Evolutionary conservation across 495 filamentous ascomycete genomes (phyloP), one percentile per base, ranked within the genome.

Genomic region (Podospora australis): DNA sequence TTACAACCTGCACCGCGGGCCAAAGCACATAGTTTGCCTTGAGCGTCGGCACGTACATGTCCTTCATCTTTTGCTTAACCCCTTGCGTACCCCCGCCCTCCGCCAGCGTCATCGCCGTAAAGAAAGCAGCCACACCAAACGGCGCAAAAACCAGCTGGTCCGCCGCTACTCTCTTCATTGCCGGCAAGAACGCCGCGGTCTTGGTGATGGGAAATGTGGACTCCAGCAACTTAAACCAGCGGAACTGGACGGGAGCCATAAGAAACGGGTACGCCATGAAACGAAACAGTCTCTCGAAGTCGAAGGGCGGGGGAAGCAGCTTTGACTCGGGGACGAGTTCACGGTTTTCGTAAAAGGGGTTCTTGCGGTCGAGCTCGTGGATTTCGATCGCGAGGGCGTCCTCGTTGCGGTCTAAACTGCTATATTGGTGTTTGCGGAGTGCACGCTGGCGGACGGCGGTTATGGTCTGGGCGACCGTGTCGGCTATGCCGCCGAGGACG

Each of bases 121-220:
- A 99, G 74, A 98, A 98, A 62, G 72, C 75, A 3, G 78, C 87
- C 48, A 98, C 78, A 82, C 90, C 90, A 49, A 91, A 74, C 16
- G 94, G 94, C 20, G 94, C 92, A 69, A 97, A 96, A 24, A 90
- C 78, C n/a, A 96, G 71, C 71, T 99, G 94, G 70, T 99, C 94
- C 55, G 88, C 82, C 9, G 82, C 88, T 16, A 97, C 90, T 38
- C 90, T 76, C 77, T 96, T 95, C 58, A 97, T 62, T 8, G 86
- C 87, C 25, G 87, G 86, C n/a, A 77, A 52, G 20, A 83, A 85
- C 2, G 82, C 85, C 54, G 76, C 78, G 10, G 68, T 74, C 72
- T 89, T 89, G 25, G 84, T 86, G 54, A 96, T 79, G 24, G 94
- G 92, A 57, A 97, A 97, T 1, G 77, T 74, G 47, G 71, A 70